These are phyloP conservation scores for Mycena kentingensis DNA, from an alignment of 768 basidiomycete species.

Conservation along the genomic window DNA sequence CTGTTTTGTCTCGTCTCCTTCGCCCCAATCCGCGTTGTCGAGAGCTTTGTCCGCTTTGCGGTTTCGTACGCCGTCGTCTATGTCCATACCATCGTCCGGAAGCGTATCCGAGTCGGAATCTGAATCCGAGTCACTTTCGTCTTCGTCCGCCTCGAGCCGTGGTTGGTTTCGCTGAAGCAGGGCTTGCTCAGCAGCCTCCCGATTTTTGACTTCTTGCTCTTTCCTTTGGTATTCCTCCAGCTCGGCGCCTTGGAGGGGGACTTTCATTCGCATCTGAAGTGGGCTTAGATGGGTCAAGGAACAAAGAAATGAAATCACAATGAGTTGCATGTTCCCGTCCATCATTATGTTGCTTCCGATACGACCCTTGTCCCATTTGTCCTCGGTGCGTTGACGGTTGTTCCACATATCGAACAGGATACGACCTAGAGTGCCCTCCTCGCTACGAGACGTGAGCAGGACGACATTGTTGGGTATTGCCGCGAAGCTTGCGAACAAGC, in stretches of 20 bases:
- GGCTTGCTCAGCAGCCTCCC: conserved; percentile 84
- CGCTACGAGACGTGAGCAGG: conserved; percentile 76
- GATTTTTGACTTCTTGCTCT: conserved; percentile 76
- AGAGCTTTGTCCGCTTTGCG: conserved; percentile 50
- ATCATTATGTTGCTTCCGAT: conserved; percentile 87
- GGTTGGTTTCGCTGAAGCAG: conserved; percentile 79
- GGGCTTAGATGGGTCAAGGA: not conserved
- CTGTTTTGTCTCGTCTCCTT: conserved; percentile 78
- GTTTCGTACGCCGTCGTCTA: conserved; percentile 36
- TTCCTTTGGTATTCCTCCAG: conserved; percentile 78
- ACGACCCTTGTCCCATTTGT: conserved; percentile 87
- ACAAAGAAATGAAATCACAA: conserved; percentile 43
- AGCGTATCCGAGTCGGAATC: conserved; percentile 61
- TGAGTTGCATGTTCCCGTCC: conserved; percentile 67
- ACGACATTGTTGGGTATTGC: conserved; percentile 82
- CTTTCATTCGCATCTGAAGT: conserved; percentile 80
- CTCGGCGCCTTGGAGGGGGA: conserved; percentile 86
- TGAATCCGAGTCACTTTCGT: conserved; percentile 74
- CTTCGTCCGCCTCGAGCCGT: conserved; percentile 93
- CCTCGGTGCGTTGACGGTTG: conserved; percentile 70
- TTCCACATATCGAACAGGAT: conserved; percentile 89
- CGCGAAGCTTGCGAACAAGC: conserved; percentile 85
- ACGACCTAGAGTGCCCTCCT: conserved; percentile 78
- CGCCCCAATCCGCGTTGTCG: conserved; percentile 68
- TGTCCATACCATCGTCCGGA: conserved; percentile 56